Conservation (phyloP, 2,329 filamentous ascomycete genomes). For the Cladosporium cucumerinum region DNA sequence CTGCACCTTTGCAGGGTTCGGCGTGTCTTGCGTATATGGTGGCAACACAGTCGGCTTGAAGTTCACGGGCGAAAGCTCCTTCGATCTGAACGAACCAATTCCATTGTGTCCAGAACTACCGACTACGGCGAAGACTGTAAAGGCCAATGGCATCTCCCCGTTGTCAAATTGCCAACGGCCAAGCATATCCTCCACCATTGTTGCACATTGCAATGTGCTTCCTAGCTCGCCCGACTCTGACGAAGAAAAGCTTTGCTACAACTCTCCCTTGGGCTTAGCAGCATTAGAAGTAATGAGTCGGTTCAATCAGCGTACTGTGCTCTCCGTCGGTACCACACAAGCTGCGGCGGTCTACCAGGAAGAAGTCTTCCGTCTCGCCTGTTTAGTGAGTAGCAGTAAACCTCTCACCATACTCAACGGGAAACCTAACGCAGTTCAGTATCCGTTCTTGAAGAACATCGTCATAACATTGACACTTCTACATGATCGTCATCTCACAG, state of each 20-base stretch:
- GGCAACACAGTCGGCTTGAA: conserved; percentile 23
- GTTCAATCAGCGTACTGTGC: conserved; percentile 26
- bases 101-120: background rate
- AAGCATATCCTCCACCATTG: background rate
- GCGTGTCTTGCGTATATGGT: conserved; percentile 50
- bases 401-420: too few species aligned
- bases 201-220: background rate
- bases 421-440: conserved; percentile 30
- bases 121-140: background rate
- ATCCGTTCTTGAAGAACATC: conserved; percentile 55
- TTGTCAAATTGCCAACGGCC: background rate
- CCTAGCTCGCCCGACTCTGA: conserved; percentile 18
- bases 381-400: conserved; percentile 8
- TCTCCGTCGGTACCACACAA: conserved; percentile 26
- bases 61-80: conserved; percentile 24
- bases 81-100: conserved; percentile 15
- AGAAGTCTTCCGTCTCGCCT: conserved; percentile 18
- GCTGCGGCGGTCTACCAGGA: conserved; percentile 25
- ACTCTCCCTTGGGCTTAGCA: background rate
- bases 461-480: conserved; percentile 52
- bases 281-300: conserved; percentile 23
- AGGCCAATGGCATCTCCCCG: too few species aligned
- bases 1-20: conserved; percentile 29
- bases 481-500: conserved; percentile 49
- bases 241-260: conserved; percentile 8